Evolutionary conservation across 306 rosid genomes (phyloP), one percentile per base, ranked within the genome.

Genomic region (Betula pendula): DNA sequence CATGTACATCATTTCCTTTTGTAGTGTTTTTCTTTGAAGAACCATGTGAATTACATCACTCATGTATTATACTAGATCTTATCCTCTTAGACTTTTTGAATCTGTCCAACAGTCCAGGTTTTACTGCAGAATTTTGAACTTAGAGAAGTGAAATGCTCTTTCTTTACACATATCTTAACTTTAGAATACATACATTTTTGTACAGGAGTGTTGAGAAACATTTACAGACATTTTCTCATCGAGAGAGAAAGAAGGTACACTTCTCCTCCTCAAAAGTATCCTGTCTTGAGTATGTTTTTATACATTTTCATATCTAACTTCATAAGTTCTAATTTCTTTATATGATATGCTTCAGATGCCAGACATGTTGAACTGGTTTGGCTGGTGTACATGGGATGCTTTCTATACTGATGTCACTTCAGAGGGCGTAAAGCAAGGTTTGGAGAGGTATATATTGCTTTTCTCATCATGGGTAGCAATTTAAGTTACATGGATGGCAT

Each of bases 311-410:
- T 8, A 25, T 43, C 35, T 15, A 47, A 15, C 24, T 44, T 27
- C 20, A 58, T 20, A 42, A 42, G 71, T 59, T 66, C 43, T 51
- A 24, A 76, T 22, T 47, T 52, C 48, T 33, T 9, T 10, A 13
- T 52, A 29, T 3, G 38, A 65, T 76, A 72, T 63, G 71, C 13
- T 84, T 70, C 84, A 94, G 98, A 89, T 94, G 97, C 98, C 98
- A 50, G 95, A 90, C 84, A 80, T 92, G 76, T 75, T 94, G 88
- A 87, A 92, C 85, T 94, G 97, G 98, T 92, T 94, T 81, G 98
- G 98, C 2, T 94, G 97, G 97, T 92, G 97, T 63, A 92, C 97
- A n/a, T 94, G 98, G 98, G 97, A 94, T 76, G 98, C 98, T 74
- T 94, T 92, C 85, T 94, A 94, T 73, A 94, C 98, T 8, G 84